phyloP scores from a whole-genome alignment of 2,329 filamentous ascomycete species.

The Pseudogymnoascus pannorum region DNA sequence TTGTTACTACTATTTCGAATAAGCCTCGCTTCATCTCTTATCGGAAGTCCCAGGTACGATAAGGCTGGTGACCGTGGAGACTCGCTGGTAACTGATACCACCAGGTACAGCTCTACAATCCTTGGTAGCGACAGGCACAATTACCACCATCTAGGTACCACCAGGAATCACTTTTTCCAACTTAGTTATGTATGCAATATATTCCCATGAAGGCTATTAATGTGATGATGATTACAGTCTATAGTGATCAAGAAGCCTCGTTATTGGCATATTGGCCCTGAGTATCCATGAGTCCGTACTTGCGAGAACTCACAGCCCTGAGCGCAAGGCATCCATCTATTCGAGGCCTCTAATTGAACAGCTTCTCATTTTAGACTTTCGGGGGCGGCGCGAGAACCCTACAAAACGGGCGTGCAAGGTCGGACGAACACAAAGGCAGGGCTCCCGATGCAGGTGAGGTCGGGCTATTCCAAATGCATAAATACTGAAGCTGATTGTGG shows the following conservation, averaged over 20 bases:
- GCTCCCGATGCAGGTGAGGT: not conserved
- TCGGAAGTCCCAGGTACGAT: not conserved
- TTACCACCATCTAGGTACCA: not conserved
- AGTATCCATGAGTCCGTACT: not conserved
- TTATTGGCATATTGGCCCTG: not conserved
- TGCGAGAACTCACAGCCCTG: not conserved
- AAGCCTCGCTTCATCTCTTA: constrained; percentile 6
- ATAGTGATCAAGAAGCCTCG: not conserved
- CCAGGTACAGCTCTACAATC: not conserved
- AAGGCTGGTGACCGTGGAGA: not conserved
- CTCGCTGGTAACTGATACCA: not conserved
- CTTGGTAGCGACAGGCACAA: not conserved
- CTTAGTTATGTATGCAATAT: not conserved
- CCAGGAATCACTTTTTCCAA: not conserved
- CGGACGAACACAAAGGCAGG: not conserved
- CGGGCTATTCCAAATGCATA: constrained; percentile 3
- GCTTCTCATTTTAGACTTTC: constrained; percentile 1
- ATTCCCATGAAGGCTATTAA: not conserved
- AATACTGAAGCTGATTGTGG: not conserved
- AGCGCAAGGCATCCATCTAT: not conserved
- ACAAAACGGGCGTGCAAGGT: constrained; percentile 3
- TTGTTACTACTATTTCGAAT: not conserved
- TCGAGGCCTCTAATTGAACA: not conserved
- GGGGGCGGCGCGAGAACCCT: constrained; percentile 6
- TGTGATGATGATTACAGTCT: not conserved